These are phyloP conservation scores for Acanthochlamys bracteata DNA, from an alignment of 106 monocot genomes.

Conservation along the genomic window DNA sequence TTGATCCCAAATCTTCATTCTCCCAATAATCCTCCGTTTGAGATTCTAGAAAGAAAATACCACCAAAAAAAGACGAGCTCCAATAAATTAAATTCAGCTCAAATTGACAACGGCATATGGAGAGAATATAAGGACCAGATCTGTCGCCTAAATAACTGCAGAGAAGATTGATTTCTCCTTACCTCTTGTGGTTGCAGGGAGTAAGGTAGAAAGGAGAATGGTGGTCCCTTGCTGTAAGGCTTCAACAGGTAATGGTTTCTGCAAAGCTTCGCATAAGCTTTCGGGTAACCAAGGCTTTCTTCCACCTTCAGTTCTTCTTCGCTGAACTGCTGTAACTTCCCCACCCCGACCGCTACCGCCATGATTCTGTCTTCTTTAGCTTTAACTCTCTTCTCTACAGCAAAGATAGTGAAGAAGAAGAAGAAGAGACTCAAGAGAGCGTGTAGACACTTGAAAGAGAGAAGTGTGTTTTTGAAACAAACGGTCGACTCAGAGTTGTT, in stretches of 20 bases:
- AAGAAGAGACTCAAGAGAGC: slow-evolving; percentile 30
- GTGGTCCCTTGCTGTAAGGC: slow-evolving; percentile 45
- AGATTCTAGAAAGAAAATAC: too few relatives aligned
- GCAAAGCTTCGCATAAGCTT: slow-evolving; percentile 52
- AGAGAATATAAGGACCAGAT: too few relatives aligned
- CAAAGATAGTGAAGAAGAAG: not conserved
- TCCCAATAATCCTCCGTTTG: too few relatives aligned
- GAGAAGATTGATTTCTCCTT: not conserved
- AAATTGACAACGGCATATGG: too few relatives aligned
- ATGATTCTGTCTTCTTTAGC: not conserved
- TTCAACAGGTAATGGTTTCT: slow-evolving; percentile 12
- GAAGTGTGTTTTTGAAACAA: too few relatives aligned
- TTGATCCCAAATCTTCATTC: too few relatives aligned
- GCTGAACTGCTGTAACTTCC: slow-evolving; percentile 1
- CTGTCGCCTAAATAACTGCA: too few relatives aligned
- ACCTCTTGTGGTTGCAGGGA: slow-evolving; percentile 70
- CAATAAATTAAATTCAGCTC: too few relatives aligned
- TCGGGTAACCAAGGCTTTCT: slow-evolving; percentile 47
- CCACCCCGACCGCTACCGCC: slow-evolving; percentile 6
- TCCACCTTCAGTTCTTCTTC: slow-evolving; percentile 49
- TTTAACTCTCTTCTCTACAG: not conserved
- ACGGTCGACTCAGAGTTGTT: too few relatives aligned
- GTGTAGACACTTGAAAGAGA: slow-evolving; percentile 6
- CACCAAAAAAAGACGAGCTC: too few relatives aligned
- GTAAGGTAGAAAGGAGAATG: slow-evolving; percentile 51